phyloP scores from a whole-genome alignment of 352 stramenopile species.

The Pythium vanterpoolii region DNA sequence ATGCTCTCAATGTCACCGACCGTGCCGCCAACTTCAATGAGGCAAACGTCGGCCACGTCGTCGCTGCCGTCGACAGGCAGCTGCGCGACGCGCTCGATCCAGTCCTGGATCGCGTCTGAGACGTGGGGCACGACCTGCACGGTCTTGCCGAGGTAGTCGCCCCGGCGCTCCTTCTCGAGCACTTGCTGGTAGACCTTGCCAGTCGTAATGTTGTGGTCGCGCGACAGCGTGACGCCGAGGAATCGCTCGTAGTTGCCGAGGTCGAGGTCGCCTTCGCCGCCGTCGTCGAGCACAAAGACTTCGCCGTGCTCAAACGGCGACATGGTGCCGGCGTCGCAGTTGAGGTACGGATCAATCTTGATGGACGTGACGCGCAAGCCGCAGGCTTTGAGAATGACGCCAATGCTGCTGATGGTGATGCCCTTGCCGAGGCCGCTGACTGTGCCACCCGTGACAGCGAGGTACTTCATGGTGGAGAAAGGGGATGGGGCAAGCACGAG shows the following conservation, averaged over 20 bases:
- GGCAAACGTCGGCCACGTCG: constrained; percentile 93
- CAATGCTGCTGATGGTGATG: constrained; percentile 98
- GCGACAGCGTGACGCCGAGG: constrained; percentile 93
- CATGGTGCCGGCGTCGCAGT: constrained; percentile 98
- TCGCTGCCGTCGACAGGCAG: constrained; percentile 89
- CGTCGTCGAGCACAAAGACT: constrained; percentile 98
- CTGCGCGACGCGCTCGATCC: constrained; percentile 98
- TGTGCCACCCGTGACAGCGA: constrained; percentile 98
- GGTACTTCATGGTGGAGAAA: constrained; percentile 92
- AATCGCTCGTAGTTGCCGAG: constrained; percentile 99
- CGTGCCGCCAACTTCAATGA: constrained; percentile 99
- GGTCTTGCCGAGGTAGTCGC: constrained; percentile 99
- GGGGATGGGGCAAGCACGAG: constrained; percentile 1
- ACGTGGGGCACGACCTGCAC: constrained; percentile 98
- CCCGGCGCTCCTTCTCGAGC: constrained; percentile 94
- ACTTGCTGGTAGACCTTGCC: constrained; percentile 97
- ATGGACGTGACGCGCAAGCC: constrained; percentile 95
- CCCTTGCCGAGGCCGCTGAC: constrained; percentile 99
- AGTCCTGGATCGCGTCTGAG: constrained; percentile 93
- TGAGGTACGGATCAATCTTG: constrained; percentile 99
- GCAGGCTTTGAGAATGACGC: constrained; percentile 95
- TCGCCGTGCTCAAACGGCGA: constrained; percentile 96
- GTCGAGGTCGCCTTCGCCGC: constrained; percentile 96
- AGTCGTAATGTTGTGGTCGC: constrained; percentile 99
- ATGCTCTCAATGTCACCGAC: constrained; percentile 99